phyloP scores from a whole-genome alignment of 768 basidiomycete genomes.

The Favolaschia claudopus region DNA sequence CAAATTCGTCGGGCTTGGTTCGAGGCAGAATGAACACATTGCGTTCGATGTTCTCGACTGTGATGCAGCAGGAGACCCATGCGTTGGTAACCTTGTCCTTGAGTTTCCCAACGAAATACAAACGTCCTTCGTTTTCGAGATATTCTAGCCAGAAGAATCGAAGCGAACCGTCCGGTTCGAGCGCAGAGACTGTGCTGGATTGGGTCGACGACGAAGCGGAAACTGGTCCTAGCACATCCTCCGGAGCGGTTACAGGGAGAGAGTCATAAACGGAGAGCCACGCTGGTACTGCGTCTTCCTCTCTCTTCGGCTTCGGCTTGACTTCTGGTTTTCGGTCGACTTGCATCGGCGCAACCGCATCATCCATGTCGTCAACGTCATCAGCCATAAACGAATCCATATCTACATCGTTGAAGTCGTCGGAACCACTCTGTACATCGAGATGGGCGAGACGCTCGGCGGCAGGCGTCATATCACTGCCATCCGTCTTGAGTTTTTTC shows the following conservation, averaged over 20 bases:
- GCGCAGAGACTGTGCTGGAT: conserved; percentile 56
- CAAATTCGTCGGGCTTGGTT: conserved; percentile 62
- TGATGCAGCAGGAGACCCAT: conserved; percentile 89
- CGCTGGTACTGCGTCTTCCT: conserved; percentile 55
- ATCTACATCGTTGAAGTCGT: conserved; percentile 60
- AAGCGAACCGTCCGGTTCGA: conserved; percentile 86
- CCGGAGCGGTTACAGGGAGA: conserved; percentile 65
- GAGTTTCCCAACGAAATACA: conserved; percentile 93
- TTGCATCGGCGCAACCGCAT: conserved; percentile 22
- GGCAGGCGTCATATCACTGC: conserved; percentile 58
- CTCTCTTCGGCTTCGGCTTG: conserved; percentile 49
- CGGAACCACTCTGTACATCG: conserved; percentile 62
- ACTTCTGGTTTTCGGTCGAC: conserved; percentile 45
- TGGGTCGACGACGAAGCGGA: conserved; percentile 43
- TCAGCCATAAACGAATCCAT: conserved; percentile 70
- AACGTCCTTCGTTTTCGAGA: conserved; percentile 82
- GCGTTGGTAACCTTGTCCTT: conserved; percentile 73
- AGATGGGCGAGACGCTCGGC: conserved; percentile 65
- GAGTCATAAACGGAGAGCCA: conserved; percentile 85
- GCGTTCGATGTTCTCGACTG: conserved; percentile 82
- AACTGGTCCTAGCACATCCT: conserved; percentile 60
- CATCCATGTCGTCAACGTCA: conserved; percentile 53
- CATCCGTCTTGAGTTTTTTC: conserved; percentile 64
- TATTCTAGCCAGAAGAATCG: conserved; percentile 98
- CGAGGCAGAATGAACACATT: conserved; percentile 92